Conservation (phyloP, 352 stramenopile species). For the Phytopythium cucurbitacearum region DNA sequence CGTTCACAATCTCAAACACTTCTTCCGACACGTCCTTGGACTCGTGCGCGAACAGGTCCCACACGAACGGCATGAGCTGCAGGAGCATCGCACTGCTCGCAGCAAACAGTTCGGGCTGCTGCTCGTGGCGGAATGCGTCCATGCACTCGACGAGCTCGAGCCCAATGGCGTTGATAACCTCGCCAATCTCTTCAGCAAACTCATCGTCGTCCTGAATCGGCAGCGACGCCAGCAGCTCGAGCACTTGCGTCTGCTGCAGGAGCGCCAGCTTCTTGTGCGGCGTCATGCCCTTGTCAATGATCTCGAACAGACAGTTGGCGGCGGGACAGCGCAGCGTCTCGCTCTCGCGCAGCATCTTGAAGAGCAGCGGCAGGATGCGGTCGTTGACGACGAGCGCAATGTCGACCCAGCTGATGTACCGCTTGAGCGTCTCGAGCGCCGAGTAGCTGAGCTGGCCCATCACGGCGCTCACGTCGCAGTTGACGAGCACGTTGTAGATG, state of each 20-base stretch:
- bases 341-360: conserved; percentile 62
- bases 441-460: conserved; percentile 64
- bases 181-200: conserved; percentile 78
- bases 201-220: conserved; percentile 74
- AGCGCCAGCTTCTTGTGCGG: conserved; percentile 81
- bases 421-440: conserved; percentile 75
- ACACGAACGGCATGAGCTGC: conserved; percentile 77
- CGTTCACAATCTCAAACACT: conserved; percentile 85
- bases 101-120: conserved; percentile 38
- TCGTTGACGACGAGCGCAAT: conserved; percentile 82
- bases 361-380: conserved; percentile 69
- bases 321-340: conserved; percentile 58
- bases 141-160: conserved; percentile 80
- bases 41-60: conserved; percentile 77
- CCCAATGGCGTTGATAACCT: conserved; percentile 79
- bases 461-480: conserved; percentile 61
- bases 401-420: conserved; percentile 87
- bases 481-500: conserved; percentile 79
- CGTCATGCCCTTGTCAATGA: conserved; percentile 86
- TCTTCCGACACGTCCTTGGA: conserved; percentile 82
- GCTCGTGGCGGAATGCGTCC: conserved; percentile 66
- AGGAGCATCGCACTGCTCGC: conserved; percentile 54
- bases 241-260: conserved; percentile 61
- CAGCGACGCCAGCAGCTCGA: conserved; percentile 50
- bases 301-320: conserved; percentile 81